These are phyloP conservation scores for Primulina huaijiensis DNA, from an alignment of 257 asterid genomes.

Conservation along the genomic window DNA sequence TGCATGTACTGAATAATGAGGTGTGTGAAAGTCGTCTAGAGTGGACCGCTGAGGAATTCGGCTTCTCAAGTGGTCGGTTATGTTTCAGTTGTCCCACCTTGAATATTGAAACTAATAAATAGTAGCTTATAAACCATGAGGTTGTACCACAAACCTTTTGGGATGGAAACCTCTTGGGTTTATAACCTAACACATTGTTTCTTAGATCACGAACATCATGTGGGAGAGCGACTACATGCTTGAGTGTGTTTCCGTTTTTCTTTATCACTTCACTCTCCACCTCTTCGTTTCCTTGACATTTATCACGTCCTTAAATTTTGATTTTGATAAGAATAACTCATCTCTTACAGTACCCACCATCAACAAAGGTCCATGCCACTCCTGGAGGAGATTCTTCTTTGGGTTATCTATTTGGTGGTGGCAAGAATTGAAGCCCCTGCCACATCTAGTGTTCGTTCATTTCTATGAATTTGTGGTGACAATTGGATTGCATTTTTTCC, in stretches of 20 bases:
- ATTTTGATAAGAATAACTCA: constrained; percentile 10
- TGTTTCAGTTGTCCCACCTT: too few relatives aligned
- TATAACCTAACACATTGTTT: background rate
- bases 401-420: constrained; percentile 60
- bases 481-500: background rate
- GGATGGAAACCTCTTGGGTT: too few relatives aligned
- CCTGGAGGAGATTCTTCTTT: constrained; percentile 66
- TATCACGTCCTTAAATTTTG: background rate
- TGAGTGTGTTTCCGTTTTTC: constrained; percentile 4
- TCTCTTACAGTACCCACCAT: constrained; percentile 57
- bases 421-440: constrained; percentile 33
- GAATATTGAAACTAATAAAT: too few relatives aligned
- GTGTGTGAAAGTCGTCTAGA: too few relatives aligned
- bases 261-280: background rate
- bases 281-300: background rate
- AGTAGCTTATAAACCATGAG: too few relatives aligned
- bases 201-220: background rate
- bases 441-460: constrained; percentile 7
- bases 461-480: constrained; percentile 10
- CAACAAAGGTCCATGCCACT: constrained; percentile 62
- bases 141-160: too few relatives aligned
- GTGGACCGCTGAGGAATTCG: too few relatives aligned
- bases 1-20: too few relatives aligned
- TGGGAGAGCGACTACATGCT: background rate
- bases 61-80: too few relatives aligned